phyloP scores from a whole-genome alignment of 148 eudicot genomes.

The Gaultheria prostrata region DNA sequence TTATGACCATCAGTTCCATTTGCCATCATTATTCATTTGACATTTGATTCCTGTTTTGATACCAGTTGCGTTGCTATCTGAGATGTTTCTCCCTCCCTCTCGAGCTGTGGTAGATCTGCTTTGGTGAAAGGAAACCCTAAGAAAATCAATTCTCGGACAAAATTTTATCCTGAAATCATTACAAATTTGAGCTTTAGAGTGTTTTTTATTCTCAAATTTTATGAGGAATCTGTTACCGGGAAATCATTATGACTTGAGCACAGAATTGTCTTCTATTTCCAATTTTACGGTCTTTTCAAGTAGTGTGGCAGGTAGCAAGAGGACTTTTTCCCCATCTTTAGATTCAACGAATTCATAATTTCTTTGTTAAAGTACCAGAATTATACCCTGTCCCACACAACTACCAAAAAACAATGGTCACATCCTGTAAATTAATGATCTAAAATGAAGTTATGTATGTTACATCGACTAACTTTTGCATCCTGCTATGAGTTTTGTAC shows the following conservation, averaged over 20 bases:
- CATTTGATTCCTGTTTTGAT: neutral
- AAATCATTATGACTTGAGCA: neutral
- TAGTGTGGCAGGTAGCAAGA: neutral
- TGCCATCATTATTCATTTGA: neutral
- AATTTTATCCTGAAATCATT: neutral
- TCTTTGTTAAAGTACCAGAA: neutral
- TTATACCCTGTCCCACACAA: neutral
- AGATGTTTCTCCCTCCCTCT: neutral
- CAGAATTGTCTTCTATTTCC: neutral
- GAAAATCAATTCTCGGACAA: neutral
- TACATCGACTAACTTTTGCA: neutral
- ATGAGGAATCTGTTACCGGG: neutral
- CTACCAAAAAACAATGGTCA: neutral
- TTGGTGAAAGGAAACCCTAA: neutral
- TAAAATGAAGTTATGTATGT: neutral
- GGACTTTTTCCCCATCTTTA: neutral
- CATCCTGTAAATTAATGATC: neutral
- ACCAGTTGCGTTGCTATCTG: neutral
- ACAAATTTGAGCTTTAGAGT: neutral
- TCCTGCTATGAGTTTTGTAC: neutral
- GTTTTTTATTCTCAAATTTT: neutral
- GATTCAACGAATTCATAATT: neutral
- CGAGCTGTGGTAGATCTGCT: neutral
- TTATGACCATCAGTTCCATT: constrained; percentile 1
- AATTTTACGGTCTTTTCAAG: neutral